A percentile compares a stretch with the other conserved stretches of the same genome.
These are phyloP conservation scores for Auricularia heimuer DNA, from an alignment of 768 basidiomycete genomes.

Conservation along the genomic window DNA sequence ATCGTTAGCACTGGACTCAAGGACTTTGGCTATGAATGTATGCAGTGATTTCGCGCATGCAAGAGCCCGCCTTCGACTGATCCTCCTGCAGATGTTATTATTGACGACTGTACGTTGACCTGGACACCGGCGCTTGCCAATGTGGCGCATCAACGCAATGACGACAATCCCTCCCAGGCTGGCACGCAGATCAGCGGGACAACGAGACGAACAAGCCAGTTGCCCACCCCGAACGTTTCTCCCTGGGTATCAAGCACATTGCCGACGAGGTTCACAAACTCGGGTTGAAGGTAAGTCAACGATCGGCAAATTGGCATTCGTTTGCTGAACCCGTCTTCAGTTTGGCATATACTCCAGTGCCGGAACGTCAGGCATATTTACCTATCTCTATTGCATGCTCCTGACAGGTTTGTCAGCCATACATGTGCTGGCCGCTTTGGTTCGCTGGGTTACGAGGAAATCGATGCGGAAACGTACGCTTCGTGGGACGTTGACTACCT, in stretches of 20 bases:
- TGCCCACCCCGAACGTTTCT: constrained; percentile 11
- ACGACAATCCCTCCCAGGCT: constrained; percentile 1
- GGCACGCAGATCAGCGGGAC: constrained; percentile 14
- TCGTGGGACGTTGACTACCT: constrained; percentile 31
- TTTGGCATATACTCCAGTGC: constrained; percentile 7
- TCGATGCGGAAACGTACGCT: constrained; percentile 32
- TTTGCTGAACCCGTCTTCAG: not conserved
- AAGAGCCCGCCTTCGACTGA: not conserved
- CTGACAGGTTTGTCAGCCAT: constrained; percentile 11
- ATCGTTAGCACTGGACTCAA: constrained; percentile 24
- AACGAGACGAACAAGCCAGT: constrained; percentile 7
- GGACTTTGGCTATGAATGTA: constrained; percentile 29
- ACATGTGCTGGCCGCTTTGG: constrained; percentile 30
- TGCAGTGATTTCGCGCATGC: constrained; percentile 4
- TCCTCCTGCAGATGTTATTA: constrained; percentile 22
- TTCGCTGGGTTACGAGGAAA: constrained; percentile 30
- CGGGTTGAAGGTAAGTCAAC: constrained; percentile 12
- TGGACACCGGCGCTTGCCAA: not conserved
- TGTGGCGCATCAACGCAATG: not conserved
- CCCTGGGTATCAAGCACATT: constrained; percentile 12
- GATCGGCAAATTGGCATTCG: no score
- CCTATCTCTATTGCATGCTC: constrained; percentile 24
- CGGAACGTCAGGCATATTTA: constrained; percentile 8
- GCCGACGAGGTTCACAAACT: constrained; percentile 13
- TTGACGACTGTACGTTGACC: constrained; percentile 25